phyloP scores from a whole-genome alignment of 768 basidiomycete species.

The Serendipita sp. region DNA sequence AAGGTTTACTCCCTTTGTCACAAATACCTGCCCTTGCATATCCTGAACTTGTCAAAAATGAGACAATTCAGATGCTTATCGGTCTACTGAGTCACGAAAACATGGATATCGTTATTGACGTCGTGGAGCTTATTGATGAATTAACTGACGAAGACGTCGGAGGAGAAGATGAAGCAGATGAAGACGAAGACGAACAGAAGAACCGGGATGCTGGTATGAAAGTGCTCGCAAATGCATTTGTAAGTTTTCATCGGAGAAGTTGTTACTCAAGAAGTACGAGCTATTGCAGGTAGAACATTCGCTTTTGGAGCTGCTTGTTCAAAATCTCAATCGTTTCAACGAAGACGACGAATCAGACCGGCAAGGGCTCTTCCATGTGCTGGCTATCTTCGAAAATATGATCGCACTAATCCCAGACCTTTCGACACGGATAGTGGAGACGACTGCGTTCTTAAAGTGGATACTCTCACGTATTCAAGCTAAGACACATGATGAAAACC shows the following conservation, averaged over 20 bases:
- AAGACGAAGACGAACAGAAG: conserved; percentile 37
- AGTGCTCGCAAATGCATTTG: conserved; percentile 58
- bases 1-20: conserved; percentile 74
- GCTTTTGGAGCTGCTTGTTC: conserved; percentile 73
- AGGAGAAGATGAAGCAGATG: conserved; percentile 44
- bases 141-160: conserved; percentile 93
- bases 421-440: conserved; percentile 49
- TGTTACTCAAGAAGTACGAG: conserved; percentile 9
- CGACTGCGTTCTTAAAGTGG: conserved; percentile 67
- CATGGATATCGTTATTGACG: conserved; percentile 90
- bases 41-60: conserved; percentile 72
- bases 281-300: conserved; percentile 56
- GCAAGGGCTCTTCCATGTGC: conserved; percentile 82
- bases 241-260: conserved; percentile 24
- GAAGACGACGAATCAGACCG: conserved; percentile 81
- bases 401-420: conserved; percentile 71
- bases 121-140: conserved; percentile 83
- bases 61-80: conserved; percentile 50
- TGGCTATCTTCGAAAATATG: conserved; percentile 94
- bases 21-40: conserved; percentile 73
- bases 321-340: conserved; percentile 77
- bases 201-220: conserved; percentile 52
- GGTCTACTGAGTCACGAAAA: conserved; percentile 93
- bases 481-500: conserved; percentile 73
- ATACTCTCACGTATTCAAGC: conserved; percentile 57